Base-by-base conservation (phyloP, 352 stramenopile species). In the Pythium sukuiense region DNA sequence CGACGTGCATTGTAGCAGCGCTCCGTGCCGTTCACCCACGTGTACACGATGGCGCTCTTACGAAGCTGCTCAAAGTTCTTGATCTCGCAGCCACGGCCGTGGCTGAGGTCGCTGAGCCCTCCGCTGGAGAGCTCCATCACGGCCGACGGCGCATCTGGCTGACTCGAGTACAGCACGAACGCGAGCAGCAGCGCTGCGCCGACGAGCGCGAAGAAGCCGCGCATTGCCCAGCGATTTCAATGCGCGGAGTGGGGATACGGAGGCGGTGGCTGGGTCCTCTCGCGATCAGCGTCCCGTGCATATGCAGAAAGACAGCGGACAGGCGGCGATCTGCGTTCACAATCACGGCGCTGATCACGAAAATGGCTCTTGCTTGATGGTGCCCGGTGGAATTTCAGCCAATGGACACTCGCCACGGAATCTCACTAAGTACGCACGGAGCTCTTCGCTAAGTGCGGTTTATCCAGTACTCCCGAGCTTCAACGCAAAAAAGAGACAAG, bases 21-120 rank as follows among this genome's bases (percentile, higher is more conserved):
- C 68, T 95, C 83, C 2, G 81, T 90, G 58, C 85, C 85, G 64
- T 95, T 95, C 33, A 95, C 84, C 86, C 86, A 95, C 56, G 86
- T 95, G 76, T 95, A 95, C 32, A 95, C 86, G 64, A 95, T 88
- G 32, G 86, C 79, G 18, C 70, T 80, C 45, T 80, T 81, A 27
- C 81, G 81, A 52, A 93, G 64, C 45, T 71, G 66, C 32, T 89
- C 84, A 27, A 90, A 69, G 70, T 90, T 89, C 24, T 76, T 75
- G 55, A 94, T 79, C 56, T 91, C 82, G 58, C 85, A 94, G 14
- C 48, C 57, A 0, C 69, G 61, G 45, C 69, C 72, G 37, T 83
- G 67, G 49, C 71, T 71, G 29, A 57, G 63, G 8, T 81, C 74
- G 14, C 70, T 73, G 24, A 74, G 70, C 7, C 75, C 75, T 24